Evolutionary conservation across 495 filamentous ascomycete species (phyloP).

Genomic region (Bathelium albidoporum): DNA sequence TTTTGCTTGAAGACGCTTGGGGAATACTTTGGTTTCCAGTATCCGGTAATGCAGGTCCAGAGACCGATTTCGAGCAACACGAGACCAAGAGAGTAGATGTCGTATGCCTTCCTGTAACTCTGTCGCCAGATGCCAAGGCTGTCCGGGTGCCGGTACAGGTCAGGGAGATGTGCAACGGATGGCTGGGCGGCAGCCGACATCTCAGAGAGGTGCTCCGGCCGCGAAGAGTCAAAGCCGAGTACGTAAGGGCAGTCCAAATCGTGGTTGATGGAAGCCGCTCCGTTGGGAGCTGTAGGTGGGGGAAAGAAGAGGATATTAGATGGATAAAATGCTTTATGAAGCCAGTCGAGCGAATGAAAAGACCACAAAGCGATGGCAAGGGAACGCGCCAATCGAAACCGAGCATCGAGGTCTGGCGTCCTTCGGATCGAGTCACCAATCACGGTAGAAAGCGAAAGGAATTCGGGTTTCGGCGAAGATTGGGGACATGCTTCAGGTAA

Average conservation of each 20-base stretch:
- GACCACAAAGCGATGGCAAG: conserved; percentile 30
- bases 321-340: conserved; percentile 30
- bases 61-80: conserved; percentile 27
- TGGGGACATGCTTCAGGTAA: not conserved
- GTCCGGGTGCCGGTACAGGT: conserved; percentile 30
- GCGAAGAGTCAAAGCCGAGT: conserved; percentile 30
- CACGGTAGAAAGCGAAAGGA: conserved; percentile 19
- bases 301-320: conserved; percentile 31
- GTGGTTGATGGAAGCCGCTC: conserved; percentile 7
- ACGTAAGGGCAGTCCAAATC: conserved; percentile 24
- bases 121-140: conserved; percentile 20
- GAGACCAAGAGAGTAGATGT: conserved; percentile 27
- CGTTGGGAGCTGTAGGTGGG: conserved; percentile 11
- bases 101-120: conserved; percentile 26
- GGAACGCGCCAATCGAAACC: conserved; percentile 25
- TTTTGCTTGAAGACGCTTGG: conserved; percentile 25
- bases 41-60: conserved; percentile 21
- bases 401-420: conserved; percentile 30
- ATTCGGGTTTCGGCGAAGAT: conserved; percentile 4
- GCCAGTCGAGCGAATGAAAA: conserved; percentile 33
- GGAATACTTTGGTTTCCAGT: conserved; percentile 26
- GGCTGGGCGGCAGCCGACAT: conserved; percentile 24
- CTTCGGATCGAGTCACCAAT: conserved; percentile 22
- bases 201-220: conserved; percentile 27
- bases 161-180: conserved; percentile 14